phyloP scores from a whole-genome alignment of 345 rosid genomes.

The Populus alba region DNA sequence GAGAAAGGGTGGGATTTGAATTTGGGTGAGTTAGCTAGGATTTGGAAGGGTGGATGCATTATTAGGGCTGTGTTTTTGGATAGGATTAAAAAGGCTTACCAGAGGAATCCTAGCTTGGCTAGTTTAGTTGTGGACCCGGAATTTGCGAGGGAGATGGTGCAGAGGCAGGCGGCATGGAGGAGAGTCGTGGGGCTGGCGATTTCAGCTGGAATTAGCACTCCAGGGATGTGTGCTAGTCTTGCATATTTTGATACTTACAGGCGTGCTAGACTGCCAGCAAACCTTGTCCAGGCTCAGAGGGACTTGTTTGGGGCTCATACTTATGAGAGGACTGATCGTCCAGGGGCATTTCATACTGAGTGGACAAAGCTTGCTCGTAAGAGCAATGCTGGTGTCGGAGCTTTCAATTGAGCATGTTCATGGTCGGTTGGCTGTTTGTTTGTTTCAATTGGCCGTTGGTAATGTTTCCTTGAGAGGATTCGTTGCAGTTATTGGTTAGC shows the following conservation, averaged over 20 bases:
- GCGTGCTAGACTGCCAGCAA: constrained; percentile 84
- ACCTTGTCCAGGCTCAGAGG: constrained; percentile 96
- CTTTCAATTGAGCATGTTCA: constrained; percentile 45
- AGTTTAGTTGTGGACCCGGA: constrained; percentile 92
- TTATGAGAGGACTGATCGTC: constrained; percentile 81
- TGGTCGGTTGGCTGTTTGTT: neutral
- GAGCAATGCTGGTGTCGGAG: constrained; percentile 43
- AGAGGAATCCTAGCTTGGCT: constrained; percentile 80
- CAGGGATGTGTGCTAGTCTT: constrained; percentile 96
- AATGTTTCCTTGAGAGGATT: constrained; percentile 13
- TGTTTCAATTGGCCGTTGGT: constrained; percentile 22
- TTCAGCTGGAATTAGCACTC: constrained; percentile 88
- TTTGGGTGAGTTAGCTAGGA: constrained; percentile 82
- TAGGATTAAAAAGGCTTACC: constrained; percentile 94
- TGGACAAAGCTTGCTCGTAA: constrained; percentile 86
- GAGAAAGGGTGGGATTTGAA: constrained; percentile 85
- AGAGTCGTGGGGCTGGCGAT: constrained; percentile 92
- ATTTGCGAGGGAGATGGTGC: constrained; percentile 94
- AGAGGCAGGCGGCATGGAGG: constrained; percentile 98
- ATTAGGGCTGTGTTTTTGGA: constrained; percentile 95
- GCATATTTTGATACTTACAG: constrained; percentile 92
- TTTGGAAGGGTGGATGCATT: constrained; percentile 98
- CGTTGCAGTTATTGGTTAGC: constrained; percentile 25
- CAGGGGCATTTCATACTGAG: constrained; percentile 79
- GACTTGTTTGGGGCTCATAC: constrained; percentile 98